A percentile compares a stretch with the other conserved stretches of the same genome.
Evolutionary conservation across 495 filamentous ascomycete genomes (phyloP).

Genomic region (Aspergillus heteromorphus): DNA sequence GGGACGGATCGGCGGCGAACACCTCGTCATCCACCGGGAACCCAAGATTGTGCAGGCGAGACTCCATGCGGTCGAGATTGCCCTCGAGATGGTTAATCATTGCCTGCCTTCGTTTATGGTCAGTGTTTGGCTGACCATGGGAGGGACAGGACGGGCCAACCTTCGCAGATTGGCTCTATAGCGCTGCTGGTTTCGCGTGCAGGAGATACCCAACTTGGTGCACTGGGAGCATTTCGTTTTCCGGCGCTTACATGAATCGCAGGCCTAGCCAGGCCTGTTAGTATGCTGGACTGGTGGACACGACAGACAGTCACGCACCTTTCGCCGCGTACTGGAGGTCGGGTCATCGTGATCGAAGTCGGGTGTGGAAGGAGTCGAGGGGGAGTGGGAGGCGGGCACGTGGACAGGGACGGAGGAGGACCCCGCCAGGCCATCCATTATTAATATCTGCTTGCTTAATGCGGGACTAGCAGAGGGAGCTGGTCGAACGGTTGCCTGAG

Average conservation of each 20-base stretch:
- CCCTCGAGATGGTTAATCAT: slow-evolving; percentile 13
- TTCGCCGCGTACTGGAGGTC: neutral
- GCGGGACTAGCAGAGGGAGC: too few relatives aligned
- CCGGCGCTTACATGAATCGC: slow-evolving; percentile 5
- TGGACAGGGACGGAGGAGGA: neutral
- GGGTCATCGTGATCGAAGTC: neutral
- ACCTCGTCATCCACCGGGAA: neutral
- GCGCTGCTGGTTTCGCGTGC: neutral
- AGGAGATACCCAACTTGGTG: neutral
- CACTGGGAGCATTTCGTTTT: slow-evolving; percentile 3
- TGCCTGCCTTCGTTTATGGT: neutral
- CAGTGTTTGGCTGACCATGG: neutral
- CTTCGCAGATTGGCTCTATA: slow-evolving; percentile 1
- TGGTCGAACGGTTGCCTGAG: too few relatives aligned
- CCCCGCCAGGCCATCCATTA: too few relatives aligned
- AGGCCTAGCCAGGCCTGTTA: neutral
- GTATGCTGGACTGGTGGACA: neutral
- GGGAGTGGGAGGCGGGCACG: neutral
- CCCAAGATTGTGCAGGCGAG: slow-evolving; percentile 2
- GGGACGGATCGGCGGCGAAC: neutral
- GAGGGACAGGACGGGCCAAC: neutral
- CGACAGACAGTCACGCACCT: neutral
- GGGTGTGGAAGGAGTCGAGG: neutral
- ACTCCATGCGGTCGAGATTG: slow-evolving; percentile 9
- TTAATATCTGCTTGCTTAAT: too few relatives aligned